A percentile compares a stretch with the other conserved stretches of the same genome.
phyloP scores from a whole-genome alignment of 176 grass and related monocot species.

The Oryza brachyantha region DNA sequence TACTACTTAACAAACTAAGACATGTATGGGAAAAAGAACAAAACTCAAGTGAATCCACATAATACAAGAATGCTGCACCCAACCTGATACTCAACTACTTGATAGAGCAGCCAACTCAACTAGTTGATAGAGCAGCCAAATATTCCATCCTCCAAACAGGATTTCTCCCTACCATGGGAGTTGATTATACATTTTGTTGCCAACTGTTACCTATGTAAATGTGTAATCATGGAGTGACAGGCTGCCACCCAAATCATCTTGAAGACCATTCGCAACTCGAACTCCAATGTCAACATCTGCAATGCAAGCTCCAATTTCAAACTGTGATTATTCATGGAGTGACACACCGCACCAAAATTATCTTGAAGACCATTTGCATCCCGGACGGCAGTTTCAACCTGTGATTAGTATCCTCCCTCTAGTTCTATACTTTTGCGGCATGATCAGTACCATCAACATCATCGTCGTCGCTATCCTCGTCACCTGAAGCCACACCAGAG shows the following conservation, averaged over 20 bases:
- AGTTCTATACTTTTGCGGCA: constrained; percentile 7
- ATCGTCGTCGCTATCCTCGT: constrained; percentile 57
- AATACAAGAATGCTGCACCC: constrained; percentile 19
- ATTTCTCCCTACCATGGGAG: constrained; percentile 17
- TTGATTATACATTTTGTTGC: constrained; percentile 15
- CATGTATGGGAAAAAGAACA: not conserved
- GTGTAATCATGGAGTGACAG: not conserved
- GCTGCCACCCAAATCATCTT: not conserved
- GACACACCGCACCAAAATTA: not conserved
- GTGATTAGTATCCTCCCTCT: not conserved
- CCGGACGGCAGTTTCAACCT: not conserved
- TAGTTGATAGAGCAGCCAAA: not conserved
- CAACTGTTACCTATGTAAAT: not conserved
- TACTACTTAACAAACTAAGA: not conserved
- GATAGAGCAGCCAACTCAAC: not conserved
- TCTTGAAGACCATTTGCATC: not conserved
- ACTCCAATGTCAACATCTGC: constrained; percentile 9
- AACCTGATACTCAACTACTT: not conserved
- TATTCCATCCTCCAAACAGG: constrained; percentile 15
- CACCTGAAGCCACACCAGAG: constrained; percentile 36
- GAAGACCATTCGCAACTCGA: not conserved
- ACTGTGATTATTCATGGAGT: not conserved
- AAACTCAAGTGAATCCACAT: constrained; percentile 16
- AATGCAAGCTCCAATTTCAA: constrained; percentile 4
- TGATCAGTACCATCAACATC: constrained; percentile 13